A percentile compares a stretch with the other conserved stretches of the same genome.
These are phyloP conservation scores for Clavulina sp. DNA, from an alignment of 768 basidiomycete genomes.

Conservation along the genomic window DNA sequence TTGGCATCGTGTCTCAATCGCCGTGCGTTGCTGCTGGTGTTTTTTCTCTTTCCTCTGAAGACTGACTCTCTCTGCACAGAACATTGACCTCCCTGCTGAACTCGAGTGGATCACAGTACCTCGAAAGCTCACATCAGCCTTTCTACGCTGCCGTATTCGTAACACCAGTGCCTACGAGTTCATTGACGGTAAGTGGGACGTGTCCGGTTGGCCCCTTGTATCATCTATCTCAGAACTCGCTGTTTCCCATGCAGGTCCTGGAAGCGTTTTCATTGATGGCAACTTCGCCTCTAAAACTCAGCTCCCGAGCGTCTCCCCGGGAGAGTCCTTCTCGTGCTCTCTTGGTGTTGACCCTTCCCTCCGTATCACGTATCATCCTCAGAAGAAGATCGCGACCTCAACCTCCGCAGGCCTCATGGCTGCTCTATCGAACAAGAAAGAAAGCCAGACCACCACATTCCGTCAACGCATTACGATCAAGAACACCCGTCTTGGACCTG, in stretches of 20 bases:
- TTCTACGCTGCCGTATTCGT: slow-evolving; percentile 7
- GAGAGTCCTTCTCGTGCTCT: slow-evolving; percentile 11
- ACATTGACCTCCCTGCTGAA: slow-evolving; percentile 7
- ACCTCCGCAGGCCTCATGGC: slow-evolving; percentile 2
- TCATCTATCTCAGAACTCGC: background rate
- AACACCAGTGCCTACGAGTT: slow-evolving; percentile 11
- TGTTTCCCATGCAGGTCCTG: slow-evolving; percentile 7
- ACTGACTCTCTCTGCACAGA: too few relatives aligned
- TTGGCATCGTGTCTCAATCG: slow-evolving; percentile 11
- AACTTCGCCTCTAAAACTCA: slow-evolving; percentile 12
- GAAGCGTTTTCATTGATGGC: slow-evolving; percentile 11
- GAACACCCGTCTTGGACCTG: slow-evolving; percentile 6
- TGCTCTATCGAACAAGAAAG: slow-evolving; percentile 6
- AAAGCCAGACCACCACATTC: slow-evolving; percentile 8
- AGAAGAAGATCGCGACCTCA: slow-evolving; percentile 1
- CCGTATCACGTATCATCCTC: slow-evolving; percentile 11
- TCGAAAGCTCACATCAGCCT: background rate
- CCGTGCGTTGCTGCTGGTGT: too few relatives aligned
- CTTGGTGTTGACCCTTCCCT: slow-evolving; percentile 11
- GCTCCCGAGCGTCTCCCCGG: slow-evolving; percentile 10
- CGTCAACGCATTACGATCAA: slow-evolving; percentile 9
- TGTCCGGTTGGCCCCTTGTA: background rate
- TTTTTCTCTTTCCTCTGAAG: too few relatives aligned
- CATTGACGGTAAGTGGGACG: slow-evolving; percentile 3
- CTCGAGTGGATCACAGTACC: slow-evolving; percentile 12